Base-by-base conservation (phyloP, 2,329 filamentous ascomycete genomes). In the Cordyceps tenuipes region DNA sequence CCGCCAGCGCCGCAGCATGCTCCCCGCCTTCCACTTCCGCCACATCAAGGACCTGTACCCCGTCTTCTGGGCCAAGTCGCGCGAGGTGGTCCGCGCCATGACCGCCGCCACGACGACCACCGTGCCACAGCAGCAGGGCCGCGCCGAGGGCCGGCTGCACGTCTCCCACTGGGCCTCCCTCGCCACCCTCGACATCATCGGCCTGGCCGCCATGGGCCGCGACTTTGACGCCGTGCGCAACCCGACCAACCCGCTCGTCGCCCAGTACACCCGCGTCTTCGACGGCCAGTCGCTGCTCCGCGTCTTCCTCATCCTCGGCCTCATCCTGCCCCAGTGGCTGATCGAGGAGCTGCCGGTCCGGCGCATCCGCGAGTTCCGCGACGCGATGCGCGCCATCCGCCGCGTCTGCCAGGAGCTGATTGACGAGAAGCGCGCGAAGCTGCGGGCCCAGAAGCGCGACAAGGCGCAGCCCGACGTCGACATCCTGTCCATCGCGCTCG, bases 41-140 rank as follows among this genome's bases (percentile, higher is more conserved):
- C 89, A 95, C 67, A 79, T 96, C 70, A 95, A 94, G 69, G 82
- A 93, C 62, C 76, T 96, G 15, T 94, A 95, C 66, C 87, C 90
- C 0, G 75, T 88, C 6, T 96, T 97, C 72, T 96, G 91, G 91
- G 67, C 74, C 21, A 96, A 95, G 73, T 82, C 86, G 0, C 72
- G 81, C 8, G 86, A 93, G 69, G 82, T 87, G 66, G 84, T 86
- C 6, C 72, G 81, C 21, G 80, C 81, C 54, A 86, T 96, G 71
- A 80, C 77, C 1, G 68, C 23, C 23, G 4, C 23, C 23, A 4
- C 23, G 23, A 4, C 23, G 23, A 4, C 23, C 23, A 23, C 23
- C 23, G 23, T 23, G 23, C 23, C 61, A 5, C 62, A 70, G 15
- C 23, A 61, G 5, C 62, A 70, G 15, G 65, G 73, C 10, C 62